Evolutionary conservation across 2,329 filamentous ascomycete species (phyloP).

Genomic region (Thielaviopsis euricoi): DNA sequence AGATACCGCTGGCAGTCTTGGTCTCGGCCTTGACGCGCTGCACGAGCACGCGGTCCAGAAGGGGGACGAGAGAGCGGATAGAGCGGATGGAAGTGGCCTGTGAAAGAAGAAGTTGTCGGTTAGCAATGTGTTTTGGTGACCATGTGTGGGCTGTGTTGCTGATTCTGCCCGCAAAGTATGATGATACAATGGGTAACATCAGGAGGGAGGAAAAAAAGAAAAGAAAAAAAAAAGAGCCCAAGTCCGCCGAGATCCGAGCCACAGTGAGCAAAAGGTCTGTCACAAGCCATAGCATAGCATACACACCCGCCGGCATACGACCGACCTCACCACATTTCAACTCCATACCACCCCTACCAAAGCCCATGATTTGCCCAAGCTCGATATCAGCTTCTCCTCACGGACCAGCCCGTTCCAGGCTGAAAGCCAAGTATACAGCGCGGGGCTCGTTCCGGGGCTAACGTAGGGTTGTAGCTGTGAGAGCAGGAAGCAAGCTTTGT

Average conservation of each 20-base stretch:
- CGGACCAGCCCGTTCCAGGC: too few species aligned
- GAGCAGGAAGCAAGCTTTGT: too few species aligned
- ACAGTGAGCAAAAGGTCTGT: too few species aligned
- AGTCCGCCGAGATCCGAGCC: too few species aligned
- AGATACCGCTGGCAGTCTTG: slow-evolving; percentile 94
- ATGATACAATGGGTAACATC: not conserved
- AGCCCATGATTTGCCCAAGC: too few species aligned
- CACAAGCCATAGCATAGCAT: not conserved
- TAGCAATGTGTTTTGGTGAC: not conserved
- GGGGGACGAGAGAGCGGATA: slow-evolving; percentile 85
- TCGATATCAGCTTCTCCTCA: too few species aligned
- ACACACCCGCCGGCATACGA: too few species aligned
- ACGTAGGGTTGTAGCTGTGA: too few species aligned
- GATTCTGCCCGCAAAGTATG: not conserved
- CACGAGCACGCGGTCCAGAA: slow-evolving; percentile 94
- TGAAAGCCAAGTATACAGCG: too few species aligned
- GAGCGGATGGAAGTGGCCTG: slow-evolving; percentile 69
- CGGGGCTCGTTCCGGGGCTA: too few species aligned
- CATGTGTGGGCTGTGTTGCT: not conserved
- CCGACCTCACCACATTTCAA: too few species aligned
- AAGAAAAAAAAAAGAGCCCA: not conserved
- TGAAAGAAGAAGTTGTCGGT: not conserved
- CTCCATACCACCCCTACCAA: too few species aligned
- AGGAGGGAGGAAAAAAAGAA: not conserved
- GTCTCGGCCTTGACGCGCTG: slow-evolving; percentile 95